These are phyloP conservation scores for Cupressus sempervirens DNA, from an alignment of 75 land plant species.

Conservation along the genomic window DNA sequence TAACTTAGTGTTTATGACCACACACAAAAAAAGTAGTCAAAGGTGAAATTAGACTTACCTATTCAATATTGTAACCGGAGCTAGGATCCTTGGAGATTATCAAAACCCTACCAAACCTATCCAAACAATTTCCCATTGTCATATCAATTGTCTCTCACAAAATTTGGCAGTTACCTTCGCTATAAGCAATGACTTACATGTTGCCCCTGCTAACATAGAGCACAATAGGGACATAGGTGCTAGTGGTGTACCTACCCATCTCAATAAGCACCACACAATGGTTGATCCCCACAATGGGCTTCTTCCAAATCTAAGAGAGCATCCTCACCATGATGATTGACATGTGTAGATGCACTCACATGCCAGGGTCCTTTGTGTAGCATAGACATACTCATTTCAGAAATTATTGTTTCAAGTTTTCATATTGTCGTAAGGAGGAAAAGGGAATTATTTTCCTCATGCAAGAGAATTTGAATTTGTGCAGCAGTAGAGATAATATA, in stretches of 20 bases:
- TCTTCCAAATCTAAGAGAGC: constrained; percentile 71
- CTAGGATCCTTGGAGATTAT: constrained; percentile 80
- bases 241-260: constrained; percentile 89
- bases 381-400: no score
- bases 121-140: constrained; percentile 89
- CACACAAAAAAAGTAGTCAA: no score
- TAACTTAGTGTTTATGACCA: no score
- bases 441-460: no score
- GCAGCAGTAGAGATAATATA: no score
- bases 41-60: constrained; percentile 29
- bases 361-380: constrained; percentile 93
- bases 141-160: constrained; percentile 94
- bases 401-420: no score
- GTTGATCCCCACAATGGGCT: constrained; percentile 84
- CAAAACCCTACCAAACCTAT: constrained; percentile 82
- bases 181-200: constrained; percentile 88
- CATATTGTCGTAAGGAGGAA: no score
- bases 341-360: constrained; percentile 88
- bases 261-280: constrained; percentile 93
- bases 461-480: no score
- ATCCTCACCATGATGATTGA: constrained; percentile 55
- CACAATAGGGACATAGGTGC: constrained; percentile 80
- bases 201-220: constrained; percentile 91
- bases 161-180: constrained; percentile 77
- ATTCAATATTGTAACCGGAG: constrained; percentile 90